Base-by-base conservation (phyloP, 202 grass and related monocot species). In the Dendrocalamus latiflorus region DNA sequence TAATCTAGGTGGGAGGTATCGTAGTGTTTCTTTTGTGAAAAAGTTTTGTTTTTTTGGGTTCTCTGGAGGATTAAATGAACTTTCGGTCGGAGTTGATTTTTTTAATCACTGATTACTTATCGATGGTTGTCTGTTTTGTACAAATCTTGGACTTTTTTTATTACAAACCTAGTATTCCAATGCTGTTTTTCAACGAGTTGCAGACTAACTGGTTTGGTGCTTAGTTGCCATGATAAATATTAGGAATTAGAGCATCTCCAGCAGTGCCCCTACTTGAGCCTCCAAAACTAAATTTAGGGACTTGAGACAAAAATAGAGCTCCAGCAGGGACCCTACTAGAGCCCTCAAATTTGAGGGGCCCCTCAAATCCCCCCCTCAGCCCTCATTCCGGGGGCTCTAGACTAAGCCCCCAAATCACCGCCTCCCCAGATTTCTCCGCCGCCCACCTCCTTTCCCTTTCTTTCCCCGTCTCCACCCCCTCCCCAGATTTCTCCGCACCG, bases 401-500 rank as follows among this genome's bases (percentile, higher is more conserved):
- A n/a, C n/a, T n/a, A n/a, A n/a, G n/a, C n/a, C n/a, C n/a, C n/a
- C n/a, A n/a, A n/a, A n/a, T n/a, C n/a, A n/a, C n/a, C n/a, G n/a
- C n/a, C n/a, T n/a, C n/a, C n/a, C n/a, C n/a, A n/a, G n/a, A n/a
- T n/a, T n/a, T n/a, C n/a, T n/a, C n/a, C n/a, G n/a, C n/a, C n/a
- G n/a, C n/a, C n/a, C n/a, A n/a, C n/a, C n/a, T n/a, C n/a, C n/a
- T n/a, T n/a, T n/a, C n/a, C n/a, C n/a, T n/a, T n/a, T n/a, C n/a
- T n/a, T n/a, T n/a, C n/a, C n/a, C n/a, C n/a, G n/a, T n/a, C n/a
- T n/a, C n/a, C n/a, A n/a, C n/a, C n/a, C n/a, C n/a, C n/a, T n/a
- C n/a, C n/a, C n/a, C n/a, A n/a, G n/a, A n/a, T n/a, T n/a, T 72
- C 57, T 76, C 62, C 61, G 41, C 44, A 36, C 86, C 85, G 64